Evolutionary conservation across 2,329 filamentous ascomycete genomes (phyloP).

Genomic region (Podosphaera fusca): DNA sequence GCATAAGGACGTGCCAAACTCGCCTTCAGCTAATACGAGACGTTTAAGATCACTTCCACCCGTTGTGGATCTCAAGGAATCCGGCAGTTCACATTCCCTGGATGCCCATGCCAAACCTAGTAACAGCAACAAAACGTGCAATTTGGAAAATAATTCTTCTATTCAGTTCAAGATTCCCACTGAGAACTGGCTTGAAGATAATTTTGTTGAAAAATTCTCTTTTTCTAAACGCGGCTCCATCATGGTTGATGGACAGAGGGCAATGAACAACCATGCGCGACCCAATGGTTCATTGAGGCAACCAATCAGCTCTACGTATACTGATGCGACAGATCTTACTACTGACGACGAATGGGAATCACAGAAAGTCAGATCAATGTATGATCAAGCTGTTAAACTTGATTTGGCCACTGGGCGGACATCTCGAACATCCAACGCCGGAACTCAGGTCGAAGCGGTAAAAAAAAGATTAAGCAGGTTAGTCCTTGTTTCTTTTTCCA

Average conservation of each 20-base stretch:
- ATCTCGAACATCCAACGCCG: no score
- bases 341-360: conserved; percentile 16
- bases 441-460: not conserved
- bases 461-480: not conserved
- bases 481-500: not conserved
- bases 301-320: conserved; percentile 13
- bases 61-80: not conserved
- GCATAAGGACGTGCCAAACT: not conserved
- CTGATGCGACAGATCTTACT: conserved; percentile 9
- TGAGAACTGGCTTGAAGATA: conserved; percentile 32
- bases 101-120: not conserved
- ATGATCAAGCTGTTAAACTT: conserved; percentile 11
- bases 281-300: conserved; percentile 10
- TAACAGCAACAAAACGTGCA: not conserved
- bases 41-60: not conserved
- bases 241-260: conserved; percentile 29
- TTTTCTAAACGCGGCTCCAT: conserved; percentile 42
- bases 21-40: not conserved
- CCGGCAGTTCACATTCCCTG: not conserved
- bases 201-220: conserved; percentile 29
- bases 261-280: conserved; percentile 9
- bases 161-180: conserved; percentile 33
- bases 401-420: conserved; percentile 6
- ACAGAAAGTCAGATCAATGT: conserved; percentile 17
- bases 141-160: conserved; percentile 22